Conservation (phyloP, 2,329 filamentous ascomycete species). For the Hypoxylon sp. region DNA sequence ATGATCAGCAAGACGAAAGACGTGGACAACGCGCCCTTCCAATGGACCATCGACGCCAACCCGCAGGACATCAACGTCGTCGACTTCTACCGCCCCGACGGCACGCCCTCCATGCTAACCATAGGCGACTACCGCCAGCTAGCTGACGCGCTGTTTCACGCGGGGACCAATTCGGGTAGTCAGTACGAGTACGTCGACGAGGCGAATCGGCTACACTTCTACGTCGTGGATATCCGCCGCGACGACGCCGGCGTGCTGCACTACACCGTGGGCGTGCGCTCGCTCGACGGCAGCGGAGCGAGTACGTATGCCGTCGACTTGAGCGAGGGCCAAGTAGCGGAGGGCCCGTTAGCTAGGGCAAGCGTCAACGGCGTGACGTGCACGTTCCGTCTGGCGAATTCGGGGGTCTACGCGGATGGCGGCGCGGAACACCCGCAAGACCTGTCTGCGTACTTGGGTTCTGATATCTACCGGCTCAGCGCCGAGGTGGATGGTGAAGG, state of each 20-base stretch:
- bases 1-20: conserved; percentile 69
- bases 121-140: conserved; percentile 69
- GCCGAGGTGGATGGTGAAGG: conserved; percentile 62
- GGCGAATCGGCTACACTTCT: conserved; percentile 65
- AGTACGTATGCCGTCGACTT: conserved; percentile 59
- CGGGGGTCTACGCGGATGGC: conserved; percentile 55
- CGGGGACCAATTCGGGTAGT: conserved; percentile 66
- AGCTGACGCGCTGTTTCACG: conserved; percentile 68
- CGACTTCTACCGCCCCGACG: conserved; percentile 66
- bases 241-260: conserved; percentile 61
- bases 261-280: conserved; percentile 65
- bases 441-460: conserved; percentile 58
- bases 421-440: conserved; percentile 54
- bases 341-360: conserved; percentile 45
- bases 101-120: conserved; percentile 62
- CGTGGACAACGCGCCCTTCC: conserved; percentile 61
- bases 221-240: conserved; percentile 62
- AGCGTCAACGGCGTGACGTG: conserved; percentile 59
- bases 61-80: conserved; percentile 66
- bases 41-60: conserved; percentile 70
- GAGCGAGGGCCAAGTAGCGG: conserved; percentile 54
- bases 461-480: conserved; percentile 65
- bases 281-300: conserved; percentile 57
- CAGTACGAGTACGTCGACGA: conserved; percentile 65
- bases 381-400: conserved; percentile 64